A percentile compares a stretch with the other conserved stretches of the same genome.
Conservation (phyloP, 495 filamentous ascomycete genomes). For the Trichoderma asperelloides region DNA sequence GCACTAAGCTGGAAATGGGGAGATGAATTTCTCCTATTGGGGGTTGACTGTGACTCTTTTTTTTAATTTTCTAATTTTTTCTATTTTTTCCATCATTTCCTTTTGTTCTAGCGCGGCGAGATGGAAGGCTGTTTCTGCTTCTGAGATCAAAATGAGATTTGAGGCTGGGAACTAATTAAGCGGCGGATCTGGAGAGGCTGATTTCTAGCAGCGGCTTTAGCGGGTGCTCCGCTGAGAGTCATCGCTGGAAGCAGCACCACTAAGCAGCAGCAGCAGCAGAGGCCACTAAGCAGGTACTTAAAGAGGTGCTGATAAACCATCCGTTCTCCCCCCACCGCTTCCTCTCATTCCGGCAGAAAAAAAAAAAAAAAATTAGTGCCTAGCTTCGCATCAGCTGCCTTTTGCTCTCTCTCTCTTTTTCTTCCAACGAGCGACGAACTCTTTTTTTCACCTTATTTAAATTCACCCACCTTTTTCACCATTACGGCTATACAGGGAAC, state of each 20-base stretch:
- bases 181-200: background rate
- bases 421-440: background rate
- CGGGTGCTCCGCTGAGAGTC: background rate
- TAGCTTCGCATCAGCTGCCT: background rate
- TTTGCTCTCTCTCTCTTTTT: background rate
- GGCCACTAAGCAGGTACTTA: background rate
- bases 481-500: background rate
- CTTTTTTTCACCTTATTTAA: background rate
- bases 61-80: background rate
- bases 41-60: background rate
- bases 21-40: background rate
- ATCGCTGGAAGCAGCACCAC: constrained; percentile 1
- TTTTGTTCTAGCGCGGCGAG: no score
- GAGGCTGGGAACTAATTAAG: background rate
- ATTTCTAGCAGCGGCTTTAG: background rate
- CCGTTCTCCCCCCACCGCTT: background rate
- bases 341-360: constrained; percentile 6
- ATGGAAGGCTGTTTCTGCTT: background rate
- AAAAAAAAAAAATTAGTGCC: constrained; percentile 1
- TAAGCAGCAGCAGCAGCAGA: no score
- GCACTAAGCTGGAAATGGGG: background rate
- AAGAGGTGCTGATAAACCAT: background rate
- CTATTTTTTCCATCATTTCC: background rate
- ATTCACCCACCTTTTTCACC: background rate
- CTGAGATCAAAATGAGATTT: background rate